Evolutionary conservation across 2,329 filamentous ascomycete species (phyloP).

Genomic region (Penicillium sp.): DNA sequence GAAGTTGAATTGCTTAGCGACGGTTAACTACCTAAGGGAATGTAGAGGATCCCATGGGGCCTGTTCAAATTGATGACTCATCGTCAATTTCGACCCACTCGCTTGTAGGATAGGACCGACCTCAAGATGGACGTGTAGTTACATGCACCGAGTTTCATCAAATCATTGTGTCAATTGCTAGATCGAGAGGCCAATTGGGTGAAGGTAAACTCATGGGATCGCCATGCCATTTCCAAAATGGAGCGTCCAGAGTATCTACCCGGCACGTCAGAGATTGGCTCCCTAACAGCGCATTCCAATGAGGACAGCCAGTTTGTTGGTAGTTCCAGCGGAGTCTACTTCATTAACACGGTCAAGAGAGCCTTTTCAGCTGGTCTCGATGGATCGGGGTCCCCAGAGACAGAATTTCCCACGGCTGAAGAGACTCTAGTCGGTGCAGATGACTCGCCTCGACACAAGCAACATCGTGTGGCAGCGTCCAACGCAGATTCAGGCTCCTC

Average conservation of each 20-base stretch:
- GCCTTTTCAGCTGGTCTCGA: constrained; percentile 53
- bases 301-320: constrained; percentile 60
- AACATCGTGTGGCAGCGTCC: constrained; percentile 21
- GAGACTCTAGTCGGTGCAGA: constrained; percentile 39
- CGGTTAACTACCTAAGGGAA: background rate
- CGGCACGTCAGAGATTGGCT: constrained; percentile 49
- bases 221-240: constrained; percentile 35
- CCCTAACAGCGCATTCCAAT: constrained; percentile 49
- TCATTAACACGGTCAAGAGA: constrained; percentile 60
- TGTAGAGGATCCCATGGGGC: background rate
- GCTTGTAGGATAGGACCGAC: no score
- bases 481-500: constrained; percentile 15
- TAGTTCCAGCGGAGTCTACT: constrained; percentile 60
- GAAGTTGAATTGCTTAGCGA: background rate
- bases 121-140: background rate
- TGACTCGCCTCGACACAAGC: constrained; percentile 30
- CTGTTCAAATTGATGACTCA: constrained; percentile 1
- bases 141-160: background rate
- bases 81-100: background rate
- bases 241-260: constrained; percentile 35
- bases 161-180: background rate
- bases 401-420: constrained; percentile 39
- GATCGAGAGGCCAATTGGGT: background rate
- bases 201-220: constrained; percentile 7
- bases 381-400: constrained; percentile 23